Conservation (phyloP, 257 asterid species). For the Nicotiana tomentosiformis region DNA sequence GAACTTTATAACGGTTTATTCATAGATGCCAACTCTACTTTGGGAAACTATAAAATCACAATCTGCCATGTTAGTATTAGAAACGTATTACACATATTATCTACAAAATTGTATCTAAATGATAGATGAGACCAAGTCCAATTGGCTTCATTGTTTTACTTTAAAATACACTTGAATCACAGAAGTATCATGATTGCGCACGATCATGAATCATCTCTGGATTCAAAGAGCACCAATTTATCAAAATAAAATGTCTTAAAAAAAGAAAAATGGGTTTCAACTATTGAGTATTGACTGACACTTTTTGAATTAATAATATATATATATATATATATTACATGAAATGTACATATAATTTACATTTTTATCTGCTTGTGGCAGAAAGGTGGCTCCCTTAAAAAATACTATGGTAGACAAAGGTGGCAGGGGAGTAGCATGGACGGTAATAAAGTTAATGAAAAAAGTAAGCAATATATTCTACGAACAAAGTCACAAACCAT, state of each 20-base stretch:
- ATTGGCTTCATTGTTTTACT: background rate
- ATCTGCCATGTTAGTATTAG: too few species aligned
- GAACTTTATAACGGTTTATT: too few species aligned
- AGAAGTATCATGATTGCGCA: background rate
- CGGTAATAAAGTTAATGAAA: background rate
- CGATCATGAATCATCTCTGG: background rate
- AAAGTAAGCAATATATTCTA: too few species aligned
- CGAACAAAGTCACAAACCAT: too few species aligned
- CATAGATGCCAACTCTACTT: too few species aligned
- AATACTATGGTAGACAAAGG: background rate
- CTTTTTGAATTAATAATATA: background rate
- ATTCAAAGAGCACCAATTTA: background rate
- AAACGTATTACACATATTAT: background rate
- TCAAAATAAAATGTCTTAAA: background rate
- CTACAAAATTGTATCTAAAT: background rate
- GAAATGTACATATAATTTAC: background rate
- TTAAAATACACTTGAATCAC: background rate
- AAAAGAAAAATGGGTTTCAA: background rate
- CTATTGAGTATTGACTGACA: background rate
- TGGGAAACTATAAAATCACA: background rate
- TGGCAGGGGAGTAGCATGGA: conserved; percentile 1
- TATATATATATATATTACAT: background rate
- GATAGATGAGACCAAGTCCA: background rate
- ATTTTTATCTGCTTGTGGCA: background rate
- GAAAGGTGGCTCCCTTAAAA: background rate